A percentile compares a stretch with the other conserved stretches of the same genome.
phyloP scores from a whole-genome alignment of 1,284 basidiomycete genomes.

The Vanrija humicola region DNA sequence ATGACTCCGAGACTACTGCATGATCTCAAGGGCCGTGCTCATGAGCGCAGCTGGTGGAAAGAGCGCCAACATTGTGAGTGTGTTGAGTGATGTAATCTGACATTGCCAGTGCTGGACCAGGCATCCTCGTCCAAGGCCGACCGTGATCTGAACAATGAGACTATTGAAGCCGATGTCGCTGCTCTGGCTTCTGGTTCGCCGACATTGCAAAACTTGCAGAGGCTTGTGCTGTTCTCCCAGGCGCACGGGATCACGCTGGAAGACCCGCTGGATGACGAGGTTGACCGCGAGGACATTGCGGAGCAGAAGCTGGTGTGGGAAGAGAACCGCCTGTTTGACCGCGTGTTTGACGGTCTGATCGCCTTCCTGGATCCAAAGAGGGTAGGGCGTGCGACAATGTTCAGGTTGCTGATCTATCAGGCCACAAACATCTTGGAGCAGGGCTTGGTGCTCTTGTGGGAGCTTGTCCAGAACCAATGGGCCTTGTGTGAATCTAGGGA shows the following conservation, averaged over 20 bases:
- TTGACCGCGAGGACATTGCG: neutral
- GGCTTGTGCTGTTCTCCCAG: constrained; percentile 30
- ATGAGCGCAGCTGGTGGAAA: constrained; percentile 43
- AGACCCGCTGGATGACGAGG: constrained; percentile 5
- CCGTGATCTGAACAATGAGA: constrained; percentile 1
- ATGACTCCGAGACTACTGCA: constrained; percentile 16
- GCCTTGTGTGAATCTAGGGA: constrained; percentile 35
- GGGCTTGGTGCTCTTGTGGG: constrained; percentile 38
- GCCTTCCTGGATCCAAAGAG: constrained; percentile 22
- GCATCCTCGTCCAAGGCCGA: constrained; percentile 21
- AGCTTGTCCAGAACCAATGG: constrained; percentile 45
- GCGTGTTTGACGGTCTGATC: constrained; percentile 29
- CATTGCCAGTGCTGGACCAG: constrained; percentile 26
- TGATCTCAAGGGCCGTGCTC: constrained; percentile 26
- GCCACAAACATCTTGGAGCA: constrained; percentile 29
- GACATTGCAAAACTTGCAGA: constrained; percentile 26
- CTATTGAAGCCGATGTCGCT: constrained; percentile 22
- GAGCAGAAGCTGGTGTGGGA: constrained; percentile 23
- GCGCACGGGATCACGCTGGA: constrained; percentile 18
- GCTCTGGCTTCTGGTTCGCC: constrained; percentile 19
- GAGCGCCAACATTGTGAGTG: constrained; percentile 32
- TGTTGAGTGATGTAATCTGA: neutral
- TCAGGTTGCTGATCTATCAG: constrained; percentile 9
- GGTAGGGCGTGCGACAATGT: constrained; percentile 14
- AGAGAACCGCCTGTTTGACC: constrained; percentile 26